Evolutionary conservation across 108 stramenopile species (phyloP).

Genomic region (Aurantiochytrium sp.): DNA sequence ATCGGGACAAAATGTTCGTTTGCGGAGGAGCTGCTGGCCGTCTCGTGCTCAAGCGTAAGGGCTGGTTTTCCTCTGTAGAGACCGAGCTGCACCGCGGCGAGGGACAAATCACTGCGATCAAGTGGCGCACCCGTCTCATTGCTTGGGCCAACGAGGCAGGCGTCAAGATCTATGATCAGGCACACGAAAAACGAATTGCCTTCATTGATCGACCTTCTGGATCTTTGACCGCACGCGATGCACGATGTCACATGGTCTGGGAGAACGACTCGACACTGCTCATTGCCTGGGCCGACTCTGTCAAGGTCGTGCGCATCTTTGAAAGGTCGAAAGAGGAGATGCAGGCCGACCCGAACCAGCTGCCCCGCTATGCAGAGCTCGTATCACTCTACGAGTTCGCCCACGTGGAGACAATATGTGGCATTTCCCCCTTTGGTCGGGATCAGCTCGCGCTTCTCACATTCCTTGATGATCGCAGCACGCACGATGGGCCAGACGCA

Average conservation of each 20-base stretch:
- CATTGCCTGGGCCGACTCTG: constrained; percentile 13
- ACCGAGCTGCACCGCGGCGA: background rate
- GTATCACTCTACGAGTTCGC: background rate
- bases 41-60: background rate
- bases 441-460: constrained; percentile 11
- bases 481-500: background rate
- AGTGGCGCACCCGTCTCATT: background rate
- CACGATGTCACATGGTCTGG: background rate
- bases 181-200: background rate
- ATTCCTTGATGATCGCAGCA: background rate
- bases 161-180: background rate
- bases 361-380: background rate
- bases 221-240: background rate
- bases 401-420: background rate
- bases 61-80: background rate
- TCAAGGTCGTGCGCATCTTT: background rate
- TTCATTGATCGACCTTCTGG: background rate
- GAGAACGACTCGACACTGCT: background rate
- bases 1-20: background rate
- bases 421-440: background rate
- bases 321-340: background rate
- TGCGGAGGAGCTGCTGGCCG: background rate
- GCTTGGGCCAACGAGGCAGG: constrained; percentile 9
- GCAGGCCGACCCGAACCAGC: background rate
- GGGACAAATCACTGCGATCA: background rate